Evolutionary conservation across 75 land plant species (phyloP), one percentile per base, ranked within the genome.

Genomic region (Cupressus sempervirens): DNA sequence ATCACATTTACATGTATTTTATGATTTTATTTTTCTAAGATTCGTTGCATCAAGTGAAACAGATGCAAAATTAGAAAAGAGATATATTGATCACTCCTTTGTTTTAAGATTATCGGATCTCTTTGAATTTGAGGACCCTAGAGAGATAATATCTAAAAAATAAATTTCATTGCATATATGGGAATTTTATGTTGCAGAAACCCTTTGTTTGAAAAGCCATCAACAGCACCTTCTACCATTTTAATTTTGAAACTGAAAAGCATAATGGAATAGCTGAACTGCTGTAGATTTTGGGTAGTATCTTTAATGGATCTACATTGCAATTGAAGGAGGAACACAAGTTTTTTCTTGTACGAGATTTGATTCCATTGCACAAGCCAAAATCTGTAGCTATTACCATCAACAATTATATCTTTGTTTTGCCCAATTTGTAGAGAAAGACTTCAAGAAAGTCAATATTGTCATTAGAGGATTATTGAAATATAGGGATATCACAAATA

Each of bases 231-330:
- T 96, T 96, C 82, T 96, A 93, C 76, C 93, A 91, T 14, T 96
- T 96, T 86, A 93, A 94, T 76, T 96, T 94, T 87, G 98, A 96
- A 76, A 96, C 98, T 32, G 98, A 94, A 81, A 96, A 94, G 90
- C 98, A 96, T 67, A 96, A 96, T 86, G 98, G 98, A 48, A 92
- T 96, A 75, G 98, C 96, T n/a, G 98, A 96, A 87, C 88, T 96
- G 80, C 89, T 96, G 87, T 96, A 96, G 83, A 96, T 96, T 83
- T 80, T 96, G 84, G 98, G 98, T 35, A 94, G 96, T 77, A 96
- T 96, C 56, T 94, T 96, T 43, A 96, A 94, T 89, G 97, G 97
- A 56, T 95, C 94, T 88, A 96, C 97, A 54, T 85, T 95, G 84
- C 97, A 96, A 15, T 79, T 95, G 83, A 95, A 95, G 85, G 97